Evolutionary conservation across 2,329 filamentous ascomycete species (phyloP).

Genomic region (Neofusicoccum ribis): DNA sequence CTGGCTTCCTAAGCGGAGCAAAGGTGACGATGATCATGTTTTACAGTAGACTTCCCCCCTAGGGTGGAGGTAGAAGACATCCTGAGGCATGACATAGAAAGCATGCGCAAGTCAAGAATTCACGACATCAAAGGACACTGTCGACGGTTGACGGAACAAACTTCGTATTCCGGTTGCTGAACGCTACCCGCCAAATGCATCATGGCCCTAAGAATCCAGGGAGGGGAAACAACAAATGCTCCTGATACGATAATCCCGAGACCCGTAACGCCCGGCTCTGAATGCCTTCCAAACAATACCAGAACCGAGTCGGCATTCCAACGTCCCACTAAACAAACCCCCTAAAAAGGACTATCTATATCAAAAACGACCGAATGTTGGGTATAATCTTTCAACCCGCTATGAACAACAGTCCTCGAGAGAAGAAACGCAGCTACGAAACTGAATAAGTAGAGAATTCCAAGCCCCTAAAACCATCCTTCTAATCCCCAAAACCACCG

Average conservation of each 20-base stretch:
- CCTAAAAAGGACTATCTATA: background rate
- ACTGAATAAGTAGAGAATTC: background rate
- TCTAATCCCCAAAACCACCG: background rate
- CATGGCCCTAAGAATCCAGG: no score
- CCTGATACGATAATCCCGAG: no score
- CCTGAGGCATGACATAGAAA: background rate
- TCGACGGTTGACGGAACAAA: no score
- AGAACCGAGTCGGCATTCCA: background rate
- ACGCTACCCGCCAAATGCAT: no score
- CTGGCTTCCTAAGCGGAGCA: background rate
- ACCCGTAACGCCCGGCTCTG: no score
- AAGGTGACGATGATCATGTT: constrained; percentile 11
- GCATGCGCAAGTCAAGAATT: background rate
- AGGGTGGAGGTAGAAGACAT: background rate
- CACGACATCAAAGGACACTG: background rate
- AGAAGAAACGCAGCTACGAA: background rate
- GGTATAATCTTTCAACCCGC: background rate
- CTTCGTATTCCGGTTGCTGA: no score
- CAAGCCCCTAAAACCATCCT: background rate
- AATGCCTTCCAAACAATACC: background rate
- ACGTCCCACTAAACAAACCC: background rate
- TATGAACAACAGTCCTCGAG: background rate
- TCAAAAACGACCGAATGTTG: background rate
- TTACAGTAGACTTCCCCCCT: background rate
- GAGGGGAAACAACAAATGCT: no score